A percentile compares a stretch with the other conserved stretches of the same genome.
These are phyloP conservation scores for Beta corolliflora DNA, from an alignment of 179 eudicot genomes.

Conservation along the genomic window DNA sequence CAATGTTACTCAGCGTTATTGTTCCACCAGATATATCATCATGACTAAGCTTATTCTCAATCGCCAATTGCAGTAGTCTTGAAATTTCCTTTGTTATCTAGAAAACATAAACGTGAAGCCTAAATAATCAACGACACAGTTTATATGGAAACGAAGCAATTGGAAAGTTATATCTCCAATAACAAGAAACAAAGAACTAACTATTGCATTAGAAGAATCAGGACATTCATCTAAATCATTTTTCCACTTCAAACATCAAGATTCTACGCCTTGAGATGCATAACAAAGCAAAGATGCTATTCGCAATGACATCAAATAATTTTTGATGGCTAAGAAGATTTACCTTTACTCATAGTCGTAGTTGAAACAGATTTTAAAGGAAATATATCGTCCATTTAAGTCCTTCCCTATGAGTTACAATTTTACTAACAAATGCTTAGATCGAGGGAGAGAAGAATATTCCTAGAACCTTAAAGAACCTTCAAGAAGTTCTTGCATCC, in stretches of 20 bases:
- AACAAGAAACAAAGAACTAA: not conserved
- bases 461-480: not conserved
- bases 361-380: not conserved
- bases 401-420: not conserved
- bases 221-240: not conserved
- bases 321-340: not conserved
- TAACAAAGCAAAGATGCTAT: not conserved
- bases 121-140: not conserved
- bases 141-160: not conserved
- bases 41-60: slow-evolving; percentile 73
- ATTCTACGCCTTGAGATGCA: not conserved
- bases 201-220: not conserved
- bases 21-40: slow-evolving; percentile 89
- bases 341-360: not conserved
- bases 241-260: slow-evolving; percentile 1
- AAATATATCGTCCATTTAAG: not conserved
- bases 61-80: slow-evolving; percentile 69
- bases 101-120: slow-evolving; percentile 14
- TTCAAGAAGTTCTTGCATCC: not conserved
- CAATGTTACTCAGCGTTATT: slow-evolving; percentile 91
- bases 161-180: not conserved
- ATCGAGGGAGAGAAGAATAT: not conserved
- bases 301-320: not conserved
- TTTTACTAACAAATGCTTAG: not conserved
- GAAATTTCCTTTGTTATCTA: slow-evolving; percentile 88